Evolutionary conservation across 495 filamentous ascomycete genomes (phyloP), one percentile per base, ranked within the genome.

Genomic region (Annulohypoxylon moriforme): DNA sequence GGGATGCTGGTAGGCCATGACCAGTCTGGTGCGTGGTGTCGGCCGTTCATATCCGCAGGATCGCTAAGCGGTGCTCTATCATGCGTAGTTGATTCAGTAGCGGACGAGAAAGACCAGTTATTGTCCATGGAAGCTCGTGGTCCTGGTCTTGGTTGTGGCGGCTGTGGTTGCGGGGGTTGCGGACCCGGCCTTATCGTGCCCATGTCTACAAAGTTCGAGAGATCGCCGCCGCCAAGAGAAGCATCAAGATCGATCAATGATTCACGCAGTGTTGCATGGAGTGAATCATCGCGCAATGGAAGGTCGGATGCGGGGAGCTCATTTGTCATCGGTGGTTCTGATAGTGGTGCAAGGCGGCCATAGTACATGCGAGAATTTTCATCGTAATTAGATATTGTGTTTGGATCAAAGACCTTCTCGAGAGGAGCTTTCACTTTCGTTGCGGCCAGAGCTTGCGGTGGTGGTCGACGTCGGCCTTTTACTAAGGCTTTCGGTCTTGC

Each of bases 11-110:
- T 79, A 3, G 89, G 88, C 74, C 89, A 90, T 38, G 84, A 89
- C 88, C 88, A 90, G 44, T 91, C 88, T 47, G 87, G 83, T 0
- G 87, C 87, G 7, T 84, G 79, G 22, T 87, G 80, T 69, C 85
- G 83, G 34, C 78, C 73, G 40, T 80, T 71, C 50, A 71, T 68
- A 66, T 85, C 84, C 1, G 80, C 82, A 11, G 85, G 82, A 59
- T 86, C 85, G 68, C 82, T 86, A 25, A 85, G 68, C 7, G 85
- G 81, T 27, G 85, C 81, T 33, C 80, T 80, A 62, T 77, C 81
- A 58, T 84, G 84, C 64, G 86, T 77, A 4, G 77, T 68, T 24
- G 81, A 67, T 49, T 86, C 84, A 10, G 81, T 74, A 24, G 74
- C 74, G 34, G 76, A 55, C 3, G 73, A 73, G 60, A 78, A 78